Evolutionary conservation across 768 basidiomycete genomes (phyloP).

Genomic region (Panus rudis): DNA sequence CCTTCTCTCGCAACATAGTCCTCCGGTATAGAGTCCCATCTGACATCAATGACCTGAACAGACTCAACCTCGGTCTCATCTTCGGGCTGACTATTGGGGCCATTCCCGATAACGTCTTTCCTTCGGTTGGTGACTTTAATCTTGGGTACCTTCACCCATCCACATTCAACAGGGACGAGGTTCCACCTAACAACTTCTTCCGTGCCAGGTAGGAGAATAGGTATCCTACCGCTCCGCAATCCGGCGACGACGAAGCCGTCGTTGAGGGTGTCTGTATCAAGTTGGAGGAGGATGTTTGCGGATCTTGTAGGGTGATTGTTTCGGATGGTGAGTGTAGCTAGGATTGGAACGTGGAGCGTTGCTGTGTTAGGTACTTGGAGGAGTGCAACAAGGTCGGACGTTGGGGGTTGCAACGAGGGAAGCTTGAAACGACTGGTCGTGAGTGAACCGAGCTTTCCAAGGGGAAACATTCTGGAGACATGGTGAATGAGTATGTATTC

Average conservation of each 20-base stretch:
- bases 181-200: constrained; percentile 65
- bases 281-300: constrained; percentile 61
- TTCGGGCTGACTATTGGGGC: constrained; percentile 15
- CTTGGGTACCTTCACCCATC: constrained; percentile 52
- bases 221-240: constrained; percentile 54
- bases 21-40: constrained; percentile 28
- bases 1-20: constrained; percentile 1
- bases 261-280: constrained; percentile 54
- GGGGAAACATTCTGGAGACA: constrained; percentile 36
- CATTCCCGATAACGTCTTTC: constrained; percentile 27
- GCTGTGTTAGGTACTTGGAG: constrained; percentile 57
- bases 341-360: constrained; percentile 53
- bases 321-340: constrained; percentile 53
- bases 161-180: constrained; percentile 70
- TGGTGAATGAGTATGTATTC: too few relatives aligned
- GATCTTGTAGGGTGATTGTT: constrained; percentile 59
- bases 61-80: constrained; percentile 35
- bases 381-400: constrained; percentile 58
- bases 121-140: constrained; percentile 55
- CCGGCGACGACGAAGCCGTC: constrained; percentile 85
- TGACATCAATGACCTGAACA: constrained; percentile 49
- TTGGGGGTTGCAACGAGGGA: constrained; percentile 56
- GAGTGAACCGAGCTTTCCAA: constrained; percentile 36
- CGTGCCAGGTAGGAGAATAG: constrained; percentile 65
- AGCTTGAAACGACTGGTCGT: constrained; percentile 48